phyloP scores from a whole-genome alignment of 257 asterid genomes.

The Knoxia roxburghii region DNA sequence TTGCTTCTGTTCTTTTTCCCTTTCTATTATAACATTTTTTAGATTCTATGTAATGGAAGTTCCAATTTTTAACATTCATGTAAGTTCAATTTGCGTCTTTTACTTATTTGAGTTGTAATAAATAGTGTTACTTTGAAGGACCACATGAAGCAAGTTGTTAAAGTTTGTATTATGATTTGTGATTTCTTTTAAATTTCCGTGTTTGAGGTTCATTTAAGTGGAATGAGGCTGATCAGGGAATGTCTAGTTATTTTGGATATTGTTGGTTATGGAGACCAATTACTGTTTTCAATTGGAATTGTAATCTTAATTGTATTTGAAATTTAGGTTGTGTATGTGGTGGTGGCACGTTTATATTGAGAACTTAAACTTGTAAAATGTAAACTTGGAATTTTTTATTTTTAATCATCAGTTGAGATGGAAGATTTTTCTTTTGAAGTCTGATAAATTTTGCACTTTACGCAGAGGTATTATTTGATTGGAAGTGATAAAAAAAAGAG shows the following conservation, averaged over 20 bases:
- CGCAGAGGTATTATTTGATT: conserved; percentile 88
- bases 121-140: neutral
- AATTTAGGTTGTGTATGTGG: neutral
- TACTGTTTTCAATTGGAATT: neutral
- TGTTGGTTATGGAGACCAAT: neutral
- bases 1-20: neutral
- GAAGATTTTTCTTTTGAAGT: neutral
- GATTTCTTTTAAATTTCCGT: neutral
- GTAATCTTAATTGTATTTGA: neutral
- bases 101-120: neutral
- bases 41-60: neutral
- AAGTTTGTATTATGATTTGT: neutral
- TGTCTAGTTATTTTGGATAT: neutral
- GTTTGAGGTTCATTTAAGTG: neutral
- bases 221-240: neutral
- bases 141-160: neutral
- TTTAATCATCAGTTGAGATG: neutral
- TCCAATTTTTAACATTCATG: neutral
- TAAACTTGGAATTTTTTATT: neutral
- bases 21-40: neutral
- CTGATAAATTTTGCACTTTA: conserved; percentile 3
- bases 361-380: neutral
- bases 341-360: neutral
- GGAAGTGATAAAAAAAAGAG: conserved; percentile 91
- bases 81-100: neutral